phyloP scores from a whole-genome alignment of 1,284 basidiomycete genomes.

The Boletus chippewaensis region DNA sequence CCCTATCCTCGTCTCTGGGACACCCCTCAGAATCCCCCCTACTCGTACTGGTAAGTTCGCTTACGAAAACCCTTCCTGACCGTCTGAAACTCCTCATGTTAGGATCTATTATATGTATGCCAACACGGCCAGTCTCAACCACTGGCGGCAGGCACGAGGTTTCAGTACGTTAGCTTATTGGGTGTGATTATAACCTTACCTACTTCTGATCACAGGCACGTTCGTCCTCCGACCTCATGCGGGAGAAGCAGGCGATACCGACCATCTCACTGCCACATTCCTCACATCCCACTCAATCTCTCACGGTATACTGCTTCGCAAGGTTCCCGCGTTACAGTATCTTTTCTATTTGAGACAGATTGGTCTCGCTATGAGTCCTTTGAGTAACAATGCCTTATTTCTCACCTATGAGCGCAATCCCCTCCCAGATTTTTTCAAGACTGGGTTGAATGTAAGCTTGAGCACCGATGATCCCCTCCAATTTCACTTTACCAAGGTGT shows the following conservation, averaged over 20 bases:
- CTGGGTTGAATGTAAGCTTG: constrained; percentile 93
- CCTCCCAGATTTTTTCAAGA: constrained; percentile 94
- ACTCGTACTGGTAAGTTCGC: constrained; percentile 77
- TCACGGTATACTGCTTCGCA: constrained; percentile 94
- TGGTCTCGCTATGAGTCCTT: constrained; percentile 95
- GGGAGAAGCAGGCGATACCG: constrained; percentile 97
- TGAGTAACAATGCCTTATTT: constrained; percentile 98
- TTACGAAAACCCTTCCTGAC: background rate
- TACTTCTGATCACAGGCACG: constrained; percentile 55
- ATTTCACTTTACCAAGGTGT: constrained; percentile 93
- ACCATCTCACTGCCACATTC: constrained; percentile 94
- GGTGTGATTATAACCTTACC: background rate
- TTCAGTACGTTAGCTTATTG: constrained; percentile 67
- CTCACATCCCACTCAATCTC: constrained; percentile 97
- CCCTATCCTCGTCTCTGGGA: constrained; percentile 93
- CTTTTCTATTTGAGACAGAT: constrained; percentile 97
- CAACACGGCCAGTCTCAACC: constrained; percentile 92
- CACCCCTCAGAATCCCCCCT: constrained; percentile 85
- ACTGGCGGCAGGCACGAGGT: constrained; percentile 81
- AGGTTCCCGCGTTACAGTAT: constrained; percentile 92
- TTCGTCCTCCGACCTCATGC: constrained; percentile 97
- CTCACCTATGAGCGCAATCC: constrained; percentile 97
- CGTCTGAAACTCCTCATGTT: background rate
- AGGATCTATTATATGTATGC: constrained; percentile 99
- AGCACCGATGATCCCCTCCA: constrained; percentile 95